Evolutionary conservation across 768 basidiomycete species (phyloP), one percentile per base, ranked within the genome.

Genomic region (Podaxis sp.): DNA sequence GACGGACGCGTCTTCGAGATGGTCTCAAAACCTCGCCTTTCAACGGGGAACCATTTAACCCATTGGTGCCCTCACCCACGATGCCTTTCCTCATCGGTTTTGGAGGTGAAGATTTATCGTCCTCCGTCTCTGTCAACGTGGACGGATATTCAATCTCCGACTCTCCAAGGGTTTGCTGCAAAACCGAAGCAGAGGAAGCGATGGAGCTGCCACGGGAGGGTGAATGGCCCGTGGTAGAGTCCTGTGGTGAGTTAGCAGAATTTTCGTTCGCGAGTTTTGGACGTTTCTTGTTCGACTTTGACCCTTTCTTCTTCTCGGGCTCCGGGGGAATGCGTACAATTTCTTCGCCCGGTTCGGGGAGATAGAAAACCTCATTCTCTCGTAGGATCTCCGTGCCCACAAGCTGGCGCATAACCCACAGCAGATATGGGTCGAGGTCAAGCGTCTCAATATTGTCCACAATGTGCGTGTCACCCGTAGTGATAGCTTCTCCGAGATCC

Each of bases 351-450:
- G 76, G 77, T 52, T 73, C 73, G 0, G 86, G 86, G 11, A 89
- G 70, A 68, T 88, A 90, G 68, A 79, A 88, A 2, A 89, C 80
- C 65, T 89, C 88, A 46, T 84, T 80, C 64, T 89, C 87, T 12
- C 85, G 82, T 52, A 88, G 72, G 53, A 89, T 76, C 63, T 89
- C 87, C 15, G 86, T 77, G 9, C 88, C 87, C 17, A 88, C 87
- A 38, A 90, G 77, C 56, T 85, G 80, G 40, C 87, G 79, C 48
- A 90, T 71, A 36, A 81, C 74, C 54, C 84, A 82, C 48, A 89
- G 74, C 3, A 89, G 74, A 65, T 87, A 81, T 0, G 79, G 72
- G 62, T 79, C 78, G 53, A 89, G 79, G 49, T 81, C 79, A 57
- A 85, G 71, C 1, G 78, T 70, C 63, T 85, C 83, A 51, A 88